Percentiles rank a stretch among this genome's conserved stretches.
These are phyloP conservation scores for Orbilia javanica DNA, from an alignment of 2,329 filamentous ascomycete genomes.

Conservation along the genomic window DNA sequence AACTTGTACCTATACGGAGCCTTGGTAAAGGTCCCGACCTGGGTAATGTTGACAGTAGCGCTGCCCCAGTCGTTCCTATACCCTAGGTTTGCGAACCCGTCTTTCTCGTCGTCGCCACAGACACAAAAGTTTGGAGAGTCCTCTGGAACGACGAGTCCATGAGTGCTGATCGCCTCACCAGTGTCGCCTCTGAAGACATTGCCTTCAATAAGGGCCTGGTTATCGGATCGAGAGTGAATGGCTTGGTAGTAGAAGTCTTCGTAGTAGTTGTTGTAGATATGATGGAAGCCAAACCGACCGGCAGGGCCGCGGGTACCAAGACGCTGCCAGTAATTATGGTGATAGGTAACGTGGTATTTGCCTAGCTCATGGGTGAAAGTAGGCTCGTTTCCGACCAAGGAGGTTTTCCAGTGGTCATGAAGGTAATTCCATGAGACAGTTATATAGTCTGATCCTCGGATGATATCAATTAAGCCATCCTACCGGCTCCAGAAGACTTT, in stretches of 20 bases:
- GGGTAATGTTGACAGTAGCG: slow-evolving; percentile 70
- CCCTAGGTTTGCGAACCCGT: slow-evolving; percentile 71
- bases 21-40: slow-evolving; percentile 68
- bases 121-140: slow-evolving; percentile 71
- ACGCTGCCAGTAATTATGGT: slow-evolving; percentile 69
- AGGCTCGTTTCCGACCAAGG: slow-evolving; percentile 73
- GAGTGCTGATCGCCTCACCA: slow-evolving; percentile 69
- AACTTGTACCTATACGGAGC: slow-evolving; percentile 69
- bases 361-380: slow-evolving; percentile 73
- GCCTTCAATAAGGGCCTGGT: slow-evolving; percentile 69
- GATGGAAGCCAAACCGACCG: slow-evolving; percentile 69
- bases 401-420: slow-evolving; percentile 68
- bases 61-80: slow-evolving; percentile 70
- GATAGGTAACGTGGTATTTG: slow-evolving; percentile 69
- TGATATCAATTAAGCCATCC: slow-evolving; percentile 69
- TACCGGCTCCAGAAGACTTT: slow-evolving; percentile 66
- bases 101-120: slow-evolving; percentile 71
- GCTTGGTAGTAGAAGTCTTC: slow-evolving; percentile 68
- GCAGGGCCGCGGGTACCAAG: slow-evolving; percentile 68
- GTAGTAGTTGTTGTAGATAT: slow-evolving; percentile 70
- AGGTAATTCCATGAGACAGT: slow-evolving; percentile 69
- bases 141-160: slow-evolving; percentile 70
- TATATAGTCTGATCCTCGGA: slow-evolving; percentile 67
- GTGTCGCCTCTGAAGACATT: slow-evolving; percentile 69
- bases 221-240: slow-evolving; percentile 69